Evolutionary conservation across 768 basidiomycete genomes (phyloP), one percentile per base, ranked within the genome.

Genomic region (Fibroporia radiculosa): DNA sequence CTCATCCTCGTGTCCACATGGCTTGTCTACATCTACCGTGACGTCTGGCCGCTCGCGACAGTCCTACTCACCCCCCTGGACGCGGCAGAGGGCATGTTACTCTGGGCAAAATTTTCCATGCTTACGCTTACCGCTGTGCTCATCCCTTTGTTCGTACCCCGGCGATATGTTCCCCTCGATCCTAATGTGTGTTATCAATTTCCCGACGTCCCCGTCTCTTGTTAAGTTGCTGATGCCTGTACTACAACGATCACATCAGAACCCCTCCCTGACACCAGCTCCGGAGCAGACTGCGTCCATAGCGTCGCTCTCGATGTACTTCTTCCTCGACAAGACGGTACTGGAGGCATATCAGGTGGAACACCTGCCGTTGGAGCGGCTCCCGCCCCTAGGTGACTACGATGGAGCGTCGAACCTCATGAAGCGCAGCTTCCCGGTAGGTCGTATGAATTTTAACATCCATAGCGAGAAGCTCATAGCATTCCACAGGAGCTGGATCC

Each of bases 21-120:
- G 54, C 50, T 53, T 8, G 66, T 78, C 6, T 83, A 72, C 52
- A 58, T 62, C 22, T 80, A 77, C 52, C 71, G 81, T 19, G 72
- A 78, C 53, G 43, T 84, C 2, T 77, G 68, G 52, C 83, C 82
- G 12, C 55, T 83, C 10, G 59, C 68, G 6, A 82, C 78, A 0
- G 78, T 67, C 54, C 67, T 65, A 11, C 60, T 67, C 14, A 31
- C 39, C 13, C 77, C 80, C 6, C 49, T 64, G 12, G 82, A 85
- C 51, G 53, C 57, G 1, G 54, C 56, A 0, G 74, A 75, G 50
- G 72, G 76, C 10, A 48, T 56, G 39, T 40, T 75, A 32, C 60
- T 82, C 18, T 84, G 82, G 80, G 56, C 62, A 3, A 73, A 79
- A 55, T 48, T 79, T 3, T 55, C 47, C 14, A 36, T 75, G 12